Base-by-base conservation (phyloP, 257 asterid species). In the Solanum neorickii region DNA sequence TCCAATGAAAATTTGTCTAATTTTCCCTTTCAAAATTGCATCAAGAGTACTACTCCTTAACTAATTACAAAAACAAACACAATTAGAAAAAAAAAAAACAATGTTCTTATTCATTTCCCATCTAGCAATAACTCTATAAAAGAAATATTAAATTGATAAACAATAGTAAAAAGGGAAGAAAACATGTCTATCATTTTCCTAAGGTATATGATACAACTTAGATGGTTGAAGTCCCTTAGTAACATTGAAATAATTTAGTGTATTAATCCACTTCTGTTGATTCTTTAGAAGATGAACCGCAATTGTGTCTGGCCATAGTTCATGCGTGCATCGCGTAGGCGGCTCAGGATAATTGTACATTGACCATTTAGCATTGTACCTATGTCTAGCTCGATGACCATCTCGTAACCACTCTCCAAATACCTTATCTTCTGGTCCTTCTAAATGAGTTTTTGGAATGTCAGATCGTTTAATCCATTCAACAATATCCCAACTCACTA, bases 291-390 rank as follows among this genome's bases (percentile, higher is more conserved):
- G 91, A 87, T 96, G 99, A 83, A 96, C 98, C 0, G 95, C 98
- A 41, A 93, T 84, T 0, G 99, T 96, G 9, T 96, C 95, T 74
- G 98, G 98, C 98, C 97, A 93, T 21, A 96, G 89, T 89, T 96
- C 98, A 82, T 95, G 98, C 9, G 98, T 92, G 87, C 99, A 95
- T 78, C 93, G 49, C 3, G 98, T 93, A 0, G 92, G 91, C 9
- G 99, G 99, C 89, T 94, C 94, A 0, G 98, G 99, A 21, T 77
- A 96, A 89, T 96, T 95, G 90, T 95, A 96, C 98, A 96, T 96
- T 0, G 97, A 88, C 99, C 98, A 96, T 88, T 96, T 96, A 3
- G 98, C 99, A 44, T 94, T 96, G 91, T 91, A 92, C 92, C 98
- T 90, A 85, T 96, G 92, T 92, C 85, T 94, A 2, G 92, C 98